Percentiles rank a stretch among this genome's conserved stretches.
These are phyloP conservation scores for Fomitopsis schrenkii DNA, from an alignment of 1,284 basidiomycete genomes.

Conservation along the genomic window DNA sequence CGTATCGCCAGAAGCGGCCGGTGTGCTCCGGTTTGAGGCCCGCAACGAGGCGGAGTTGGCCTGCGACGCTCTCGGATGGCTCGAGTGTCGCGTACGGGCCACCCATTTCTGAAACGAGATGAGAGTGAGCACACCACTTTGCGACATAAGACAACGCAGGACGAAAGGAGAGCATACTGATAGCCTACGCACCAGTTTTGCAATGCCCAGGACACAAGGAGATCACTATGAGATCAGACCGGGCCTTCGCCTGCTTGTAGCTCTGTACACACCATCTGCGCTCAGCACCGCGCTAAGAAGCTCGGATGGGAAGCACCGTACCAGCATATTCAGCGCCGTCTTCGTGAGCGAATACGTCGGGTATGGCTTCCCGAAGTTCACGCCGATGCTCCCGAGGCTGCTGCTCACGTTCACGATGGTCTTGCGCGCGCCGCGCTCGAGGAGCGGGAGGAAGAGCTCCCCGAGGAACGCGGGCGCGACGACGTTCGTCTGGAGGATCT, in stretches of 20 bases:
- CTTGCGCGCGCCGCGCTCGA: conserved; percentile 28
- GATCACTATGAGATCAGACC: conserved; percentile 11
- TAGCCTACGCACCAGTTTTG: conserved; percentile 24
- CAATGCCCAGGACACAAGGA: conserved; percentile 23
- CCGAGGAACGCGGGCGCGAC: conserved; percentile 28
- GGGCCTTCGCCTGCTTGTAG: conserved; percentile 26
- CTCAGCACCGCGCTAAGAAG: too few species aligned
- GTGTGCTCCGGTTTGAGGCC: conserved; percentile 15
- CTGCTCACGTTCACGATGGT: conserved; percentile 31
- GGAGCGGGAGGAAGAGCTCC: conserved; percentile 25
- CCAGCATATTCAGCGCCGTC: too few species aligned
- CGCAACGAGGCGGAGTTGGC: conserved; percentile 18
- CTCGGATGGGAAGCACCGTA: too few species aligned
- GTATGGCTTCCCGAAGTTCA: too few species aligned
- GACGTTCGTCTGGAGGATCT: conserved; percentile 27
- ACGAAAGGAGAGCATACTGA: too few species aligned
- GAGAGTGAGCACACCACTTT: background rate
- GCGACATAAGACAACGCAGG: too few species aligned
- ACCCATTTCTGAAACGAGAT: conserved; percentile 21
- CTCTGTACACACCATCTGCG: conserved; percentile 12
- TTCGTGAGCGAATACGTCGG: too few species aligned
- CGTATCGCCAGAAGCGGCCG: conserved; percentile 22
- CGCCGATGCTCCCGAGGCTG: conserved; percentile 19
- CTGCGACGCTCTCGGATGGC: conserved; percentile 19
- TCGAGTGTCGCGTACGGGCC: conserved; percentile 22